Conservation (phyloP, 495 filamentous ascomycete genomes). For the Hypoxylon intermedium region DNA sequence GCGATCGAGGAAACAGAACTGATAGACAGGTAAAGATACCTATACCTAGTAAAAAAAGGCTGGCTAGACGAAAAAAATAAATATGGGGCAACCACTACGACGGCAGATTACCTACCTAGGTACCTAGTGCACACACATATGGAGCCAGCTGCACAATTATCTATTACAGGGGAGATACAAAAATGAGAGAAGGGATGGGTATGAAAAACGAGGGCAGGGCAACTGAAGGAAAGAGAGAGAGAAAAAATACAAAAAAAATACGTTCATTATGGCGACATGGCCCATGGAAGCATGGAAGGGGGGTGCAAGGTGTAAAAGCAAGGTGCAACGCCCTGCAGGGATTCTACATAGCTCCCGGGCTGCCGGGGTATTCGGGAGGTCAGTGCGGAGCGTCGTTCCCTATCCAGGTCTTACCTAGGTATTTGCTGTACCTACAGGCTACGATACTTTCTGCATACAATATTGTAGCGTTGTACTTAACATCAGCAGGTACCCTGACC, state of each 20-base stretch:
- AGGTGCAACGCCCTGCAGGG: conserved; percentile 37
- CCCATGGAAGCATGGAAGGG: conserved; percentile 22
- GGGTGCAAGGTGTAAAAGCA: conserved; percentile 36
- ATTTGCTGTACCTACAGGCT: too few species aligned
- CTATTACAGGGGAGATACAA: conserved; percentile 16
- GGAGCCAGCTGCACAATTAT: conserved; percentile 31
- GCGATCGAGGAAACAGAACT: conserved; percentile 30
- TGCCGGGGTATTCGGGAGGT: conserved; percentile 41
- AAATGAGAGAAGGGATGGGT: neutral
- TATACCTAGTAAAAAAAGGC: conserved; percentile 24
- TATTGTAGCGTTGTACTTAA: too few species aligned
- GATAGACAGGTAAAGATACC: conserved; percentile 33
- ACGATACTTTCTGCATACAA: too few species aligned
- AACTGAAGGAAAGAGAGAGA: too few species aligned
- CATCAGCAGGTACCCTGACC: neutral
- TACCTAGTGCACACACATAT: too few species aligned
- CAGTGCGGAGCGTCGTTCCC: conserved; percentile 34
- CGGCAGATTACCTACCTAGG: conserved; percentile 43
- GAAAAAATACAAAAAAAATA: too few species aligned
- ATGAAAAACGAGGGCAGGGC: conserved; percentile 2
- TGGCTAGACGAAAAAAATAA: conserved; percentile 28
- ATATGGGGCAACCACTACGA: conserved; percentile 33
- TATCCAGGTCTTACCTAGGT: neutral
- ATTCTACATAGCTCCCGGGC: conserved; percentile 39
- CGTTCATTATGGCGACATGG: neutral